Percentiles rank a stretch among this genome's conserved stretches.
Evolutionary conservation across 2,329 filamentous ascomycete genomes (phyloP).

Genomic region (Hypoxylon sp.): DNA sequence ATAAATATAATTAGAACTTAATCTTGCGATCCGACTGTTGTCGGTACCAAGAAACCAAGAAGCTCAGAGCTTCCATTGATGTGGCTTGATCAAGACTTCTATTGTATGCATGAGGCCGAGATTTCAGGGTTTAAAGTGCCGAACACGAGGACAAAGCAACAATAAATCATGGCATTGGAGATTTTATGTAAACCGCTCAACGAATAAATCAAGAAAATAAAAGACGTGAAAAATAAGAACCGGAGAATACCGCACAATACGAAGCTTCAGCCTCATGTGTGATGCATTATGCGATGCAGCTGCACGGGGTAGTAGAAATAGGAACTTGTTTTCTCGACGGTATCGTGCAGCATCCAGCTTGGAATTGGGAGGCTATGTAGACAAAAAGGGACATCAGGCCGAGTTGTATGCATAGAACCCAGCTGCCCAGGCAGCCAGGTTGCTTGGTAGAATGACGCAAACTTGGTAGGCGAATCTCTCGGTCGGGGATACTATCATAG

Average conservation of each 20-base stretch:
- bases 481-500: no score
- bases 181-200: conserved; percentile 1
- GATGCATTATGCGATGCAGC: conserved; percentile 27
- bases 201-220: conserved; percentile 5
- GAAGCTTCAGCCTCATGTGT: conserved; percentile 21
- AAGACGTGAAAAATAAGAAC: conserved; percentile 1
- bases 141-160: conserved; percentile 20
- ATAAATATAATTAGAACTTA: no score
- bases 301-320: not conserved
- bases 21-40: no score
- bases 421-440: no score
- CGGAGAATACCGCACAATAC: conserved; percentile 18
- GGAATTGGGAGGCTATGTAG: no score
- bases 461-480: no score
- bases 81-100: conserved; percentile 12
- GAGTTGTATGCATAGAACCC: no score
- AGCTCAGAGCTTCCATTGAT: no score
- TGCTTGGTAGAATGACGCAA: no score
- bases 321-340: conserved; percentile 5
- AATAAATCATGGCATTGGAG: conserved; percentile 6
- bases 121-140: conserved; percentile 18
- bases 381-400: no score
- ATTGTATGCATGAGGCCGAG: conserved; percentile 13
- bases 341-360: conserved; percentile 4
- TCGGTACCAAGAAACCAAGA: no score